Conservation (phyloP, 2,329 filamentous ascomycete species). For the Bipolaris victoriae region DNA sequence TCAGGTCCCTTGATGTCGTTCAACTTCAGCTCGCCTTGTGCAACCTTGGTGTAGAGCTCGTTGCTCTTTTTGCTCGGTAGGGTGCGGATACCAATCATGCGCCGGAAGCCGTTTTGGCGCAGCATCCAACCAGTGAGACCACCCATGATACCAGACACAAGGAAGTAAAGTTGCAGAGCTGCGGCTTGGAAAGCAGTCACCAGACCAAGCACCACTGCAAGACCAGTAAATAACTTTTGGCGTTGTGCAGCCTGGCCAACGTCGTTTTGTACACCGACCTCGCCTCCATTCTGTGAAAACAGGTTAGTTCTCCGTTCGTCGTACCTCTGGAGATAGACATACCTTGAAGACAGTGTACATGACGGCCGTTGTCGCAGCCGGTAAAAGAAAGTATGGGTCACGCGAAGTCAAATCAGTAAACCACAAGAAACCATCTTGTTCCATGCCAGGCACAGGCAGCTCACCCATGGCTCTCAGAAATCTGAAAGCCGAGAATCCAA, state of each 20-base stretch:
- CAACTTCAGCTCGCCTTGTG: constrained; percentile 35
- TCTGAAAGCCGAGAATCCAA: constrained; percentile 83
- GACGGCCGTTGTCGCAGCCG: constrained; percentile 63
- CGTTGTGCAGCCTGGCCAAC: constrained; percentile 28
- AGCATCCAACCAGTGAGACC: constrained; percentile 50
- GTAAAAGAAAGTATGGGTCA: constrained; percentile 81
- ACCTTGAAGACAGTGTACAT: constrained; percentile 67
- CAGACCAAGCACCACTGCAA: constrained; percentile 61
- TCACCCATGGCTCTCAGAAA: constrained; percentile 74
- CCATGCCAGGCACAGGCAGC: constrained; percentile 81
- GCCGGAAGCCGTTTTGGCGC: constrained; percentile 46
- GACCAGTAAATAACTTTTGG: constrained; percentile 53
- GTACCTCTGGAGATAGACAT: constrained; percentile 35
- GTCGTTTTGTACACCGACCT: constrained; percentile 51
- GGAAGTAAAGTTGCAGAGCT: constrained; percentile 68
- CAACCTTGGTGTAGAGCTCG: constrained; percentile 36
- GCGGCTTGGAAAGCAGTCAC: constrained; percentile 64
- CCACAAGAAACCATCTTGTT: constrained; percentile 76
- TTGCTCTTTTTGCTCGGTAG: constrained; percentile 34
- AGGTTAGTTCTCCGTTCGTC: constrained; percentile 24
- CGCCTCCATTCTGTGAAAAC: constrained; percentile 55
- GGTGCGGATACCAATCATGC: constrained; percentile 44
- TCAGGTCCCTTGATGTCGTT: constrained; percentile 30
- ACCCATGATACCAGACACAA: constrained; percentile 52
- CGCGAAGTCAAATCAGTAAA: constrained; percentile 74